Conservation (phyloP, 2,329 filamentous ascomycete species). For the Fusarium napiforme region DNA sequence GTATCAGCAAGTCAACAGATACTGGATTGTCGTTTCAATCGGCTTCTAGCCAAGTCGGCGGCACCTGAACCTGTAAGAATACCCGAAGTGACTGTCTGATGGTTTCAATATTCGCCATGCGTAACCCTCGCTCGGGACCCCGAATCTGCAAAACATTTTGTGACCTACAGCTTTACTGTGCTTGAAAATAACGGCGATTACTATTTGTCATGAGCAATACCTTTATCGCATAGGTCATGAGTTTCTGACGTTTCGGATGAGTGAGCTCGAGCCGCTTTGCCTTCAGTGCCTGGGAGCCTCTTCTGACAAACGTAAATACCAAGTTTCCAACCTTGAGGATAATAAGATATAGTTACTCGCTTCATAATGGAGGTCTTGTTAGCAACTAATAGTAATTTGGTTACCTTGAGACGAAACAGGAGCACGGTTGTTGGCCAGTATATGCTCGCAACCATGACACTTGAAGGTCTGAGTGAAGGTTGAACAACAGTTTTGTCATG, state of each 20-base stretch:
- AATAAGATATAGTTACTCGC: background rate
- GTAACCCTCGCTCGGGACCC: conserved; percentile 19
- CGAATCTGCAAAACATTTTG: conserved; percentile 1
- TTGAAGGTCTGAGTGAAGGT: background rate
- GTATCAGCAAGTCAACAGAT: background rate
- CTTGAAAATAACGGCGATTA: background rate
- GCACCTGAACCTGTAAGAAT: background rate
- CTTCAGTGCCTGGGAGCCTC: background rate
- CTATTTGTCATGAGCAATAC: background rate
- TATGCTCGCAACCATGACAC: background rate
- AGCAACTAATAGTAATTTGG: background rate
- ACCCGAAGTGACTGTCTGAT: background rate
- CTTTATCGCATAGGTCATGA: background rate
- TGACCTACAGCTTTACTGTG: background rate
- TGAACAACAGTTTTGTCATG: background rate
- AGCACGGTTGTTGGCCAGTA: background rate
- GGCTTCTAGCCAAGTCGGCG: background rate
- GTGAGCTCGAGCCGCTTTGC: conserved; percentile 9
- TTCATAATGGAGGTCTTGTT: background rate
- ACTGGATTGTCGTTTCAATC: background rate
- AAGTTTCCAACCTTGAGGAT: background rate
- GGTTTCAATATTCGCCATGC: conserved; percentile 3
- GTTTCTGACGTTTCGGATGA: conserved; percentile 4
- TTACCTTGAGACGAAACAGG: background rate
- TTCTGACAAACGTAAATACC: background rate